A percentile compares a stretch with the other conserved stretches of the same genome.
These are phyloP conservation scores for Leishmania aethiopica DNA, from an alignment of 208 protist species.

Conservation along the genomic window DNA sequence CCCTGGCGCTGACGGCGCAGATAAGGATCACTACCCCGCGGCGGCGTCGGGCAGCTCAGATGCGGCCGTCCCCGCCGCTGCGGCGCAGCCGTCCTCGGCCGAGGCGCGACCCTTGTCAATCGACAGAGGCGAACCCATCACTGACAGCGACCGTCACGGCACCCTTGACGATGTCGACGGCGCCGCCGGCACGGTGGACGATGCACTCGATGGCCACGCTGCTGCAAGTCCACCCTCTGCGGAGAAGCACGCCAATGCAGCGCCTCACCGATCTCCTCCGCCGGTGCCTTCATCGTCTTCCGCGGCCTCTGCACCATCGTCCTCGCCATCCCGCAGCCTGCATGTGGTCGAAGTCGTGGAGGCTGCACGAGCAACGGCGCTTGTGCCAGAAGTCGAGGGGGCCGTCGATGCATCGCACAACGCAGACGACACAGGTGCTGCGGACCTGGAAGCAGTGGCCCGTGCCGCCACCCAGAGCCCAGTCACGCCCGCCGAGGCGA, in stretches of 20 bases:
- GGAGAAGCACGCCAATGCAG: not conserved
- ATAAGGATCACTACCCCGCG: not conserved
- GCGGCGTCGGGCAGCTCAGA: not conserved
- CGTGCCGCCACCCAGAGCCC: not conserved
- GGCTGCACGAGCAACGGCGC: not conserved
- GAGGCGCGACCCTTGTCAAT: constrained; percentile 8
- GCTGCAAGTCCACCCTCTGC: not conserved
- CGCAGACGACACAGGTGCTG: not conserved
- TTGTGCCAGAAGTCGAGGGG: not conserved
- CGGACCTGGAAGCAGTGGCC: not conserved
- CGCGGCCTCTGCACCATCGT: not conserved
- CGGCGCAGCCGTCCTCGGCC: not conserved
- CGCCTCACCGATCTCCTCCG: not conserved
- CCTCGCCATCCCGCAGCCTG: not conserved
- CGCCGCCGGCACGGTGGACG: not conserved
- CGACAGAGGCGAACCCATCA: constrained; percentile 4
- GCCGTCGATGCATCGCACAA: not conserved
- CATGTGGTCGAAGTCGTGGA: not conserved
- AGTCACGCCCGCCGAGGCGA: not conserved
- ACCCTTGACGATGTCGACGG: not conserved
- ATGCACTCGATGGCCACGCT: not conserved
- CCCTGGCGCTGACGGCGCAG: not conserved
- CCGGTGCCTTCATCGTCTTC: not conserved
- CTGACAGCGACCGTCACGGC: not conserved
- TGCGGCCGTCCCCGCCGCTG: not conserved